These are phyloP conservation scores for Tylopilus intermedius DNA, from an alignment of 768 basidiomycete genomes.

Conservation along the genomic window DNA sequence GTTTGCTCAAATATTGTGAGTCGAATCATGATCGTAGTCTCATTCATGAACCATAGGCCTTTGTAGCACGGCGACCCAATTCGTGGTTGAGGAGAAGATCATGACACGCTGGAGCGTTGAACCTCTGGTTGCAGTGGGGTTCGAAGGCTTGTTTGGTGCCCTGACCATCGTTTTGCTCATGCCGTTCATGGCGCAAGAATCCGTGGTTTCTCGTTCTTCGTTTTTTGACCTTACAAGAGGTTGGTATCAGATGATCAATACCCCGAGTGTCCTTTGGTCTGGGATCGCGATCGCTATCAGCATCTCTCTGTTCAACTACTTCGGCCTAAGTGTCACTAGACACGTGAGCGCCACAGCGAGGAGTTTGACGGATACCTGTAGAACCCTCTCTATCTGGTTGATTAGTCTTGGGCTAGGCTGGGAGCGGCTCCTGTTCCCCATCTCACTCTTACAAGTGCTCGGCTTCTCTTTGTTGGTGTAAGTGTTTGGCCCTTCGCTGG, in stretches of 20 bases:
- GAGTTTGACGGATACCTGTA: slow-evolving; percentile 88
- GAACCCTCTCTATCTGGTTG: slow-evolving; percentile 95
- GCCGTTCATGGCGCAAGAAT: slow-evolving; percentile 72
- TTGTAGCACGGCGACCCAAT: slow-evolving; percentile 79
- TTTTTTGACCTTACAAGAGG: slow-evolving; percentile 89
- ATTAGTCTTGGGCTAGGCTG: slow-evolving; percentile 85
- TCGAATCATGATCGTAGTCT: not conserved
- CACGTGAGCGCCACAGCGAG: slow-evolving; percentile 91
- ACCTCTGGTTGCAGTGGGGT: slow-evolving; percentile 90
- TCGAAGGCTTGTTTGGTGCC: slow-evolving; percentile 88
- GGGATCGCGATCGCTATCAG: slow-evolving; percentile 67
- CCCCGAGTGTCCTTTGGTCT: slow-evolving; percentile 64
- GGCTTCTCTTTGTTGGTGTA: slow-evolving; percentile 90
- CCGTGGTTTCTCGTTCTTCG: slow-evolving; percentile 55
- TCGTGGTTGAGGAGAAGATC: slow-evolving; percentile 96
- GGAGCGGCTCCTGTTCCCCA: slow-evolving; percentile 81
- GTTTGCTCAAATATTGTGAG: slow-evolving; percentile 93
- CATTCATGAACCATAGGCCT: slow-evolving; percentile 1
- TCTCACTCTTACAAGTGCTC: slow-evolving; percentile 73
- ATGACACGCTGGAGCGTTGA: slow-evolving; percentile 81
- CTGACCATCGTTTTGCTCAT: slow-evolving; percentile 73
- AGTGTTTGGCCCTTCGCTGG: slow-evolving; percentile 32
- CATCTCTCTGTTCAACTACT: slow-evolving; percentile 84
- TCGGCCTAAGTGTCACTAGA: slow-evolving; percentile 87
- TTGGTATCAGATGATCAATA: slow-evolving; percentile 82